Base-by-base conservation (phyloP, 2,329 filamentous ascomycete genomes). In the Thelonectria rubi region DNA sequence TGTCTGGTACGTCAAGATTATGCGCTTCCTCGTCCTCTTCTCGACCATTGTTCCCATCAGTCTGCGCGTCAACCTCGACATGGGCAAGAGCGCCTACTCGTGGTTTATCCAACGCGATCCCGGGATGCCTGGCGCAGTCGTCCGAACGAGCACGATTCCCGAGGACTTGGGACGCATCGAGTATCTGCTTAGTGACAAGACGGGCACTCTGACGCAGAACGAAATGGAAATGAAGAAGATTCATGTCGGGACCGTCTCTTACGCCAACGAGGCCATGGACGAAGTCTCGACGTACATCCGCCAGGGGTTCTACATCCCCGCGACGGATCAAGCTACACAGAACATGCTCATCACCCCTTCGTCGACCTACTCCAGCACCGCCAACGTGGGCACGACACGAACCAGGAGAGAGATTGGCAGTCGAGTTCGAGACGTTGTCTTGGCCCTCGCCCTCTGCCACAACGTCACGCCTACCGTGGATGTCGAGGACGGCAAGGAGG, bases 211-310 rank as follows among this genome's bases (percentile, higher is more conserved):
- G 62, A 99, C 95, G 0, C 93, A 98, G 70, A 99, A 99, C 72
- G 93, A 97, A 73, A 97, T 97, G 94, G 94, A 97, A 73, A 90
- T 99, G 85, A 97, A 96, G 75, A 99, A 99, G 78, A 94, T 99
- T 6, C 96, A 99, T 72, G 92, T 99, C 55, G 95, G 96, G 10
- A 99, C 95, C 10, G 95, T 98, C 1, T 98, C 94, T 1, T 99
- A 99, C 73, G 95, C 94, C 34, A 97, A 97, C 69, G 95, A 99
- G 74, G 94, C 95, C 10, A 99, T 99, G 95, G 95, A 98, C 69
- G 96, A 99, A 79, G 95, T 99, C 12, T 82, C 88, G 12, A 86
- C 91, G 0, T 97, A 97, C 74, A 86, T 99, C 52, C 88, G 86
- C 65, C 94, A 97, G 75, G 92, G 90, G 6, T 97, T 98, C 70